A percentile compares a stretch with the other conserved stretches of the same genome.
phyloP scores from a whole-genome alignment of 305 asterid genomes.

The Monarda citriodora region DNA sequence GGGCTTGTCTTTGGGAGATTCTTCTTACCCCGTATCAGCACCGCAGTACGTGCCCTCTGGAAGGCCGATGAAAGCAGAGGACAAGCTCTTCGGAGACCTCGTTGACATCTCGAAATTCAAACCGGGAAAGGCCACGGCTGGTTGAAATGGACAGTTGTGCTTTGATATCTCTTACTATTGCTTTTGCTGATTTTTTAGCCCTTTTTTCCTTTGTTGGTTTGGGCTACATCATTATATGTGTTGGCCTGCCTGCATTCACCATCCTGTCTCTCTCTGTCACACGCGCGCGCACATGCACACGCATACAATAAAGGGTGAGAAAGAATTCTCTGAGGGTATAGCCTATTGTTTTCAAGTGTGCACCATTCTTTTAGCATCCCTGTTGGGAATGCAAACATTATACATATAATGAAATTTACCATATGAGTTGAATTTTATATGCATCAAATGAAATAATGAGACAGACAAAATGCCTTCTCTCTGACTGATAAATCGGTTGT shows the following conservation, averaged over 20 bases:
- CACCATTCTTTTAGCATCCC: constrained; percentile 2
- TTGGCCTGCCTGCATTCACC: constrained; percentile 27
- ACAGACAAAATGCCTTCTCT: no score
- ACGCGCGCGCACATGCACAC: constrained; percentile 25
- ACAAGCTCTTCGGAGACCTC: constrained; percentile 95
- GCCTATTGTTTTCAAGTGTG: not conserved
- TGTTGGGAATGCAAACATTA: not conserved
- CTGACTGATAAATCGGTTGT: no score
- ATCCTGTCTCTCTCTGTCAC: constrained; percentile 17
- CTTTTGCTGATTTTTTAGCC: constrained; percentile 27
- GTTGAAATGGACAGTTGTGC: constrained; percentile 52
- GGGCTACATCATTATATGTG: constrained; percentile 20
- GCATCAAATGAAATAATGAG: no score
- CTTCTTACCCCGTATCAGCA: constrained; percentile 11
- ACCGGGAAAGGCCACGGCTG: constrained; percentile 50
- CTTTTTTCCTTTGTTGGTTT: constrained; percentile 8
- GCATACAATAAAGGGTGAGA: constrained; percentile 23
- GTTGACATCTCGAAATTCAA: constrained; percentile 90
- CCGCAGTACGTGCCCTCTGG: constrained; percentile 54
- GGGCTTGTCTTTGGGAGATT: constrained; percentile 56
- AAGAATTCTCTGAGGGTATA: constrained; percentile 1
- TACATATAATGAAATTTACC: not conserved
- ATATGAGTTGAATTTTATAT: not conserved
- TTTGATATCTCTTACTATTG: constrained; percentile 14
- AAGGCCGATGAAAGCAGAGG: constrained; percentile 80